Percentiles rank a stretch among this genome's conserved stretches.
Evolutionary conservation across 192 early-diverging fungal genomes (phyloP).

Genomic region (Podila verticillata): DNA sequence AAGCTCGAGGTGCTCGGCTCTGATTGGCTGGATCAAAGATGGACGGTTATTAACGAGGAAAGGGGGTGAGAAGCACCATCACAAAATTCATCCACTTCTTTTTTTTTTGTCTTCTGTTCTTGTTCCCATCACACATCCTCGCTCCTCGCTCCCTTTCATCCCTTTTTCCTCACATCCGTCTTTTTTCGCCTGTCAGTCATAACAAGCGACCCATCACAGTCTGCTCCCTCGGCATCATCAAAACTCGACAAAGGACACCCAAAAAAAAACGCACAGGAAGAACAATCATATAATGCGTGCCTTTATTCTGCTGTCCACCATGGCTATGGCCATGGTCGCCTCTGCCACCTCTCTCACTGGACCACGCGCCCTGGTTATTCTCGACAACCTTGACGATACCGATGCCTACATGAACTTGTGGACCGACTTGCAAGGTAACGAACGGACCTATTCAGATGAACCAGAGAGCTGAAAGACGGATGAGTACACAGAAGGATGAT

Average conservation of each 20-base stretch:
- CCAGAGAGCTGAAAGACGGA: neutral
- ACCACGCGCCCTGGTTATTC: slow-evolving; percentile 71
- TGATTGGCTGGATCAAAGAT: slow-evolving; percentile 2
- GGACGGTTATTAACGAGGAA: neutral
- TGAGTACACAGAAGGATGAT: neutral
- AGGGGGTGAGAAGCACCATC: neutral
- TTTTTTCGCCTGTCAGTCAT: neutral
- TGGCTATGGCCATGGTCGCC: slow-evolving; percentile 48
- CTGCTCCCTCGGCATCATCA: neutral
- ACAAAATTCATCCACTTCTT: neutral
- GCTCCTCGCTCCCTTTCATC: slow-evolving; percentile 1
- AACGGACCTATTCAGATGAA: neutral
- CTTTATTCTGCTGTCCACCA: slow-evolving; percentile 27
- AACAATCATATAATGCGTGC: slow-evolving; percentile 27
- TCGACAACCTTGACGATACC: slow-evolving; percentile 63
- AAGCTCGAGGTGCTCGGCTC: neutral
- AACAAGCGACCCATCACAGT: too few relatives aligned
- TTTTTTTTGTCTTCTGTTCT: neutral
- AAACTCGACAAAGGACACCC: neutral
- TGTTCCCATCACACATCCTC: slow-evolving; percentile 7
- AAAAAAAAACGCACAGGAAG: neutral
- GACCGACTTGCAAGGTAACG: slow-evolving; percentile 63
- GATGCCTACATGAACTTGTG: slow-evolving; percentile 67
- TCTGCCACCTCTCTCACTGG: slow-evolving; percentile 73
- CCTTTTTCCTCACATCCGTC: neutral